These are phyloP conservation scores for Sergeia podlipaevii DNA, from an alignment of 208 protist species.

Conservation along the genomic window DNA sequence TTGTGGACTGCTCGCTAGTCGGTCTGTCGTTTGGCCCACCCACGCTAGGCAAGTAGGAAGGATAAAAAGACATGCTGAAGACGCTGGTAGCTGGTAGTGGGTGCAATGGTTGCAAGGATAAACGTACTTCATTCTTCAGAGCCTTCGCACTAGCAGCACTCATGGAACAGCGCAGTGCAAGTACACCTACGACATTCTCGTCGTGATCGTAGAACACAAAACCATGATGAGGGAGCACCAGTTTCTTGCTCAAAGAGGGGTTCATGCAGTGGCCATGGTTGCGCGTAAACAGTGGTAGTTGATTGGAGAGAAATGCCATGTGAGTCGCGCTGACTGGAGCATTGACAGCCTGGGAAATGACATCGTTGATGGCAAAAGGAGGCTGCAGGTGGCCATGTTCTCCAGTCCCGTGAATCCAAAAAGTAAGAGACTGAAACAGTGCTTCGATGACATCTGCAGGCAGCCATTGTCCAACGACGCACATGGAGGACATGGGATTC, in stretches of 20 bases:
- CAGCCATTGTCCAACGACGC: slow-evolving; percentile 43
- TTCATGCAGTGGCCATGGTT: slow-evolving; percentile 42
- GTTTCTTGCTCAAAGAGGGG: not conserved
- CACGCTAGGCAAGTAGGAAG: no score
- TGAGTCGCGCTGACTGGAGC: slow-evolving; percentile 24
- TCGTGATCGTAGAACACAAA: slow-evolving; percentile 60
- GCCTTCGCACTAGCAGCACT: no score
- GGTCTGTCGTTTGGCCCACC: no score
- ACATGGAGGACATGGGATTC: slow-evolving; percentile 5
- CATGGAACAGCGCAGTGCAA: slow-evolving; percentile 48
- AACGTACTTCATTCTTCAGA: not conserved
- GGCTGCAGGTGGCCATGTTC: slow-evolving; percentile 59
- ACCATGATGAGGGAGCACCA: slow-evolving; percentile 65
- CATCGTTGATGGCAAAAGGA: slow-evolving; percentile 22
- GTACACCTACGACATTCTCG: slow-evolving; percentile 30
- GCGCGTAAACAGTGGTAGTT: slow-evolving; percentile 46
- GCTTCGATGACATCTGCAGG: slow-evolving; percentile 35
- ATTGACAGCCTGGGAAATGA: slow-evolving; percentile 17
- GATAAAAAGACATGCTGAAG: no score
- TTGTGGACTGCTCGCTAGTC: no score
- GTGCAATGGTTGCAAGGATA: no score
- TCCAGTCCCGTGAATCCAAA: slow-evolving; percentile 50
- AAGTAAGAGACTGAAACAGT: slow-evolving; percentile 53
- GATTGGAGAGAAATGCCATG: slow-evolving; percentile 61
- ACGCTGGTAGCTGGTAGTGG: no score